Base-by-base conservation (phyloP, 768 basidiomycete genomes). In the Boletellus sp. region DNA sequence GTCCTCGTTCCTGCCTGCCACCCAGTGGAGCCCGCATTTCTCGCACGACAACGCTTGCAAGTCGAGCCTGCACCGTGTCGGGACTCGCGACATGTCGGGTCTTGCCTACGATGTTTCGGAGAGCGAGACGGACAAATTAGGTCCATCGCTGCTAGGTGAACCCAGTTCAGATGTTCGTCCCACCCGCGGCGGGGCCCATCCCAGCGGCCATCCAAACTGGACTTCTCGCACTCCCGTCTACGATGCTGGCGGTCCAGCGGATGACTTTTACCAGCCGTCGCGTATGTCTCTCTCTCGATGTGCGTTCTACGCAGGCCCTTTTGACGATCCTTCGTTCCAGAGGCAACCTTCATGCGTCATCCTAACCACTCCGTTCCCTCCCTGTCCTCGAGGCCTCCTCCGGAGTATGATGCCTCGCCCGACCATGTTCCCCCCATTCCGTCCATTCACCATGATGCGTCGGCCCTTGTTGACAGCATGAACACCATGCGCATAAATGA, bases 401-500 rank as follows among this genome's bases (percentile, higher is more conserved):
- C 72, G 52, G 52, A 64, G 60, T 60, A 70, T 22, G 69, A 68
- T 32, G 51, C 63, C 38, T 58, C 53, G 19, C 49, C 52, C n/a
- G 61, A 61, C 34, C 23, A 47, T 26, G 58, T 57, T 26, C 61
- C 60, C 34, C 62, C 66, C 38, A 55, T 67, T n/a, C 71, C 68
- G 6, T 64, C 72, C 42, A 74, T 71, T 47, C 78, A 79, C 11
- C 57, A 31, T 24, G 54, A 57, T 64, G 63, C 78, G 35, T 74
- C 76, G 7, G 67, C 68, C 31, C 69, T 74, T 31, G 71, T 77
- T 35, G 76, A 79, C 56, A 64, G 73, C 37, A 81, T 88, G 65
- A 74, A 75, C 39, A 68, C 76, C 36, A 70, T 90, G 64, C 75
- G 69, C 43, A 66, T 88, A 50, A 67, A 65, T 45, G 80, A 81